Evolutionary conservation across 768 basidiomycete species (phyloP), one percentile per base, ranked within the genome.

Genomic region (Lentinula edodes): DNA sequence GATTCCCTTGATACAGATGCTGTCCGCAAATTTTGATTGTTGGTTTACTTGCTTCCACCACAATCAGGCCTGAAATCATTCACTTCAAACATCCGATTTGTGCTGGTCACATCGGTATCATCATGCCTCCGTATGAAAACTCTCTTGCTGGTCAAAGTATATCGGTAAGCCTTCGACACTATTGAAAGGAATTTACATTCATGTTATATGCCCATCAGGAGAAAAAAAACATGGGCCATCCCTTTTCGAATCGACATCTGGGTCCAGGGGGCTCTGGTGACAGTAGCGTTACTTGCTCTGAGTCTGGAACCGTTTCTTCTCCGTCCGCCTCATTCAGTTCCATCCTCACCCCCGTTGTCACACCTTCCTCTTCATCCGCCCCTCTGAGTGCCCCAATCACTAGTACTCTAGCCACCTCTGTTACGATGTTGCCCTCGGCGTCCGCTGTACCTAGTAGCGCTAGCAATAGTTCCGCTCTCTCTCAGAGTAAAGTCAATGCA

Each of bases 81-180:
- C 35, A 9, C 8, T 42, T 55, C 57, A 36, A 18, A 20, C 28
- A 52, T 52, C 48, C 28, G 53, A 18, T 62, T 39, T 58, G 67
- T 66, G 67, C 67, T 65, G 65, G 67, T 35, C 67, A 65, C 67
- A 52, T 23, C 57, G 58, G 59, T 46, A 20, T 43, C 23, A 39
- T 56, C 46, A 28, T 61, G 56, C 57, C 18, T 42, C 61, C 0
- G 28, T 4, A 28, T 9, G 42, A 62, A 35, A 36, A 52, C 41
- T 53, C 54, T 36, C 46, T 58, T 38, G 13, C 54, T 52, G 50
- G 51, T 52, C 48, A 34, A 50, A 60, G 16, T 12, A 34, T 12
- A 52, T 16, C 38, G 54, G 54, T 56, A 56, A 13, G 54, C 42
- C 9, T n/a, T 23, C 9, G 16, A 39, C 10, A 43, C 42, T 43